Base-by-base conservation (phyloP, 1,284 basidiomycete genomes). In the Xerocomus minutiporus region DNA sequence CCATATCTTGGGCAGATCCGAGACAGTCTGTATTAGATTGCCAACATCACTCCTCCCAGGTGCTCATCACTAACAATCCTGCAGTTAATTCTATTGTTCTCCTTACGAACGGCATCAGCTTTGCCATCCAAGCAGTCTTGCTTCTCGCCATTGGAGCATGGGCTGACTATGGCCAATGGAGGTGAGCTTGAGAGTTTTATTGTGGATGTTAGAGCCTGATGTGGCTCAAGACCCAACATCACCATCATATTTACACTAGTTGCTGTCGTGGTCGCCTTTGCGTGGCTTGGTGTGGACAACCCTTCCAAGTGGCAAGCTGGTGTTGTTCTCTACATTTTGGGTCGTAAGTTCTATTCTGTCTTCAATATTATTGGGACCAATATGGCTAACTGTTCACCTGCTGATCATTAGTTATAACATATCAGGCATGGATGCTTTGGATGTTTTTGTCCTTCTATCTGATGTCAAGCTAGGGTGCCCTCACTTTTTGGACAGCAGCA, bases 401-500 rank as follows among this genome's bases (percentile, higher is more conserved):
- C 29, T 2, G 15, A 49, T 17, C n/a, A 35, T 38, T 53, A 87
- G 85, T 92, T 50, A 88, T 92, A 46, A 76, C 83, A 0, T 92
- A 91, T 64, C 90, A 92, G 72, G 83, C 79, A 55, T 28, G 54
- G 8, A 40, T 28, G 6, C 8, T 15, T 11, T 9, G 38, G 28
- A 23, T 38, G 15, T 20, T 35, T 36, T 15, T 34, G 32, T 23
- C 13, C 26, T 41, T 20, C 34, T 12, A 7, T 39, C 44, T 53
- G 34, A 64, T n/a, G 5, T 42, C 5, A 6, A 12, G 35, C 0
- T 50, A 86, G 80, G 82, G 86, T 52, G 77, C 84, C 26, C 68
- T 91, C 43, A 90, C 87, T 1, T 90, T 90, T 68, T 92, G 88
- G 88, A 89, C 88, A 0, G 88, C 89, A 7, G 89, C 90, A 4